These are phyloP conservation scores for Fennellomyces sp. DNA, from an alignment of 371 early-diverging fungal genomes.

Conservation along the genomic window DNA sequence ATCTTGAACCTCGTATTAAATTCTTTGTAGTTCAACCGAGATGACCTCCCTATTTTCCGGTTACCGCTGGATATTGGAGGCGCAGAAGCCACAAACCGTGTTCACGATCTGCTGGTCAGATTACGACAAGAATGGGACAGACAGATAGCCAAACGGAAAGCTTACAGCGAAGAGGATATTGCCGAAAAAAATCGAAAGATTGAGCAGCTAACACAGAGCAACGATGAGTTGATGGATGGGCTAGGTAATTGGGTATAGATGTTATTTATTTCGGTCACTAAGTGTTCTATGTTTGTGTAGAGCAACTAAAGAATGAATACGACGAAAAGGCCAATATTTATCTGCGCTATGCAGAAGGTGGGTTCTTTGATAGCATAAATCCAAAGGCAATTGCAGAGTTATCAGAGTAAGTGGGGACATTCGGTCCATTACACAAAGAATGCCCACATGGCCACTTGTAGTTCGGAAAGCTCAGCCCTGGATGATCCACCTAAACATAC, in stretches of 20 bases:
- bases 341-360: conserved; percentile 37
- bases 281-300: conserved; percentile 11
- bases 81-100: conserved; percentile 26
- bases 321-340: conserved; percentile 36
- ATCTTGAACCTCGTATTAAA: not conserved
- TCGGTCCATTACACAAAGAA: too few species aligned
- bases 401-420: conserved; percentile 40
- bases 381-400: conserved; percentile 12
- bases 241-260: conserved; percentile 23
- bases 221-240: conserved; percentile 30
- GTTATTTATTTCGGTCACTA: not conserved
- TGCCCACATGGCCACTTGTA: conserved; percentile 2
- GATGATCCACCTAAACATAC: conserved; percentile 17
- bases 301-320: conserved; percentile 20
- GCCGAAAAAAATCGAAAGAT: conserved; percentile 29
- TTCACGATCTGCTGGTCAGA: conserved; percentile 40
- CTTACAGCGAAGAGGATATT: conserved; percentile 36
- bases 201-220: conserved; percentile 17
- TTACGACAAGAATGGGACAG: conserved; percentile 41
- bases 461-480: conserved; percentile 31
- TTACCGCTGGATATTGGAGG: conserved; percentile 36
- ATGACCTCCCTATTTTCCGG: conserved; percentile 18
- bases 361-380: conserved; percentile 41
- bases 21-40: not conserved
- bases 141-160: conserved; percentile 26